Conservation (phyloP, 306 rosid genomes). For the peach (Prunus persica) region Prunus_persica_NCBIv2 NC_034010.1:20464501-20465000, state of each 20-base stretch:
- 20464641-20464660: neutral
- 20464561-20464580: neutral
- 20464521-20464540: neutral
- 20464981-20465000: constrained; percentile 99
- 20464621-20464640: neutral
- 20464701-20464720: constrained; percentile 43
- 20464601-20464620: neutral
- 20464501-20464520: neutral
- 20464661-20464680: constrained; percentile 3
- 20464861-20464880: constrained; percentile 95
- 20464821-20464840: constrained; percentile 74
- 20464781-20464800: constrained; percentile 83
- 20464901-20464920: constrained; percentile 84
- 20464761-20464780: constrained; percentile 86
- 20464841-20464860: constrained; percentile 59
- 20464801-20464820: constrained; percentile 92
- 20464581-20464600: neutral
- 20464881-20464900: constrained; percentile 93
- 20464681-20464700: neutral
- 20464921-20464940: constrained; percentile 89
- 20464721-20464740: constrained; percentile 95
- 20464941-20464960: constrained; percentile 89
- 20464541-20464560: neutral
- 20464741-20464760: constrained; percentile 99
- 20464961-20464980: constrained; percentile 96